A percentile compares a stretch with the other conserved stretches of the same genome.
Conservation (phyloP, 495 filamentous ascomycete species). For the Hypoxylon trugodes region DNA sequence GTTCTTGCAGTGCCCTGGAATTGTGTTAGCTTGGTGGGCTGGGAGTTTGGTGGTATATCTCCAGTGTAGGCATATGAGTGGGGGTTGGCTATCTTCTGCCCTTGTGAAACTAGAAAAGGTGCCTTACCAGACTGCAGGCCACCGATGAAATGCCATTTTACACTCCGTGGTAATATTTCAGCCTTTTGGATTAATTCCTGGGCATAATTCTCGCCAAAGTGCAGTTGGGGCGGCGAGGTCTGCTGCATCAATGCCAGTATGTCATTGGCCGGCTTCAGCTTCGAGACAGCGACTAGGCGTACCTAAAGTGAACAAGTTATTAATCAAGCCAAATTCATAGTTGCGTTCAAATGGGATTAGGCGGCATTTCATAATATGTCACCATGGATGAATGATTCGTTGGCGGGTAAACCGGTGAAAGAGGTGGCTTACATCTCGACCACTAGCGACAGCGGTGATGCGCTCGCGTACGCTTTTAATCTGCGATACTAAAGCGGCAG, state of each 20-base stretch:
- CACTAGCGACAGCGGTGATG: conserved; percentile 55
- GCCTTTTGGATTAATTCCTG: conserved; percentile 93
- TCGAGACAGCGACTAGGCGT: conserved; percentile 91
- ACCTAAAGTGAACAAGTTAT: conserved; percentile 58
- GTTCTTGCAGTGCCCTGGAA: conserved; percentile 83
- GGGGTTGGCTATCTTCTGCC: too few relatives aligned
- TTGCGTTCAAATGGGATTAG: too few relatives aligned
- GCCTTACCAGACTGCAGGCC: conserved; percentile 72
- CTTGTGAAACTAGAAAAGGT: too few relatives aligned
- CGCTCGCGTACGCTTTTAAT: conserved; percentile 56
- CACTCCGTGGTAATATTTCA: conserved; percentile 72
- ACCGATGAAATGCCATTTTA: conserved; percentile 97
- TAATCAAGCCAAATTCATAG: neutral
- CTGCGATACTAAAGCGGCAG: conserved; percentile 56
- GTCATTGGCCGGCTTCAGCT: conserved; percentile 90
- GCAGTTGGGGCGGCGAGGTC: conserved; percentile 65
- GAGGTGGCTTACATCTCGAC: conserved; percentile 52
- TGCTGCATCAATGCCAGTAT: conserved; percentile 78
- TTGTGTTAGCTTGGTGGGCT: conserved; percentile 8
- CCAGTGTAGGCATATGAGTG: too few relatives aligned
- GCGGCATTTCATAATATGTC: too few relatives aligned
- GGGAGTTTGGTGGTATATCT: neutral
- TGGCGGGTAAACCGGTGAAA: neutral
- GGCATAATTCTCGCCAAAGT: conserved; percentile 98
- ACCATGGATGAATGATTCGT: too few relatives aligned